Evolutionary conservation across 371 early-diverging fungal species (phyloP), one percentile per base, ranked within the genome.

Genomic region (Syncephalastrum sp.): DNA sequence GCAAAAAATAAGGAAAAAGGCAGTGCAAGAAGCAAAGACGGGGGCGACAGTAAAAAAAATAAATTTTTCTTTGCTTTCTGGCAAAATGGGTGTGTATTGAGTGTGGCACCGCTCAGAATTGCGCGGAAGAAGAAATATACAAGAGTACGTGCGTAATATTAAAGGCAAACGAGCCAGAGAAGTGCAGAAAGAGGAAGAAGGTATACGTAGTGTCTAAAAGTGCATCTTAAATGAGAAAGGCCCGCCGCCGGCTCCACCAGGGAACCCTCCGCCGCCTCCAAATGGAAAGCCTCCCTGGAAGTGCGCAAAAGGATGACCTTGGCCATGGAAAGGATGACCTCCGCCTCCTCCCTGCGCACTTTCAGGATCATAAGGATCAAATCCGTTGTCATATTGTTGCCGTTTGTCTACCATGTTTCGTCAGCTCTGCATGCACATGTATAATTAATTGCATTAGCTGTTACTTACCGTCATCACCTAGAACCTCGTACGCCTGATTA

Each of bases 401-500:
- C 90, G 78, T 63, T 72, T 63, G 53, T 89, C 88, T 68, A 56
- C 42, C 48, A 3, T 12, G n/a, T 16, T 49, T 45, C 50, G 21
- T 48, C 55, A 46, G 38, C 16, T 47, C 13, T 42, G 25, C 6
- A 33, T 45, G 10, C 47, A 71, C 55, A 24, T 75, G 68, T 64
- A 61, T 51, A 46, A 14, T 21, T 6, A 6, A 5, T 43, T n/a
- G 48, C 4, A 59, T 41, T 54, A 15, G 23, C 2, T 42, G 41
- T 23, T 16, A 50, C n/a, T 62, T 71, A 85, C 84, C 87, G 29
- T 90, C 86, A 67, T 97, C 86, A 53, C 79, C 86, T 52, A 97
- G 69, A 1, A 95, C 90, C 75, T 93, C 94, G 68, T 96, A 94
- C 1, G 99, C 97, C 62, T 89, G 86, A 62, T 97, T 97, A 61